A percentile compares a stretch with the other conserved stretches of the same genome.
These are phyloP conservation scores for Cladobotryum protrusum DNA, from an alignment of 2,329 filamentous ascomycete genomes.

Conservation along the genomic window DNA sequence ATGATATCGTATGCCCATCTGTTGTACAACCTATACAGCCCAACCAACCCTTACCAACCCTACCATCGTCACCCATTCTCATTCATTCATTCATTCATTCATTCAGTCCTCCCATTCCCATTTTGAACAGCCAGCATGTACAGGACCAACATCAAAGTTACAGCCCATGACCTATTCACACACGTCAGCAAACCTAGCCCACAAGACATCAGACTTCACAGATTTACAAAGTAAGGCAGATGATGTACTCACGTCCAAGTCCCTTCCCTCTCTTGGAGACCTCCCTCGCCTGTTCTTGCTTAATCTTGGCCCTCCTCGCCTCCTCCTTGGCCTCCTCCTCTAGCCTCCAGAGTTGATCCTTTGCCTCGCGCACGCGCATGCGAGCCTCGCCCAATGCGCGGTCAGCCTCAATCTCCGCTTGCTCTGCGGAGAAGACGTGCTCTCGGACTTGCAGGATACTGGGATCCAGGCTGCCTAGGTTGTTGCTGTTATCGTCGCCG, in stretches of 20 bases:
- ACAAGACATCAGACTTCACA: no score
- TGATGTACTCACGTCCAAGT: constrained; percentile 49
- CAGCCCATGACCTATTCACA: no score
- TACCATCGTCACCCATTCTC: no score
- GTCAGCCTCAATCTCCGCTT: constrained; percentile 59
- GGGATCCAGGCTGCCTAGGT: constrained; percentile 46
- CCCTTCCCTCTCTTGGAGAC: constrained; percentile 63
- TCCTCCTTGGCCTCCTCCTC: constrained; percentile 62
- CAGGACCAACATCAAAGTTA: no score
- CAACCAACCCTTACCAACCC: no score
- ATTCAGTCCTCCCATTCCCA: no score
- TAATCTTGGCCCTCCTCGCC: constrained; percentile 58
- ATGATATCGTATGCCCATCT: no score
- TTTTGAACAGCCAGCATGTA: no score
- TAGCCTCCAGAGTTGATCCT: constrained; percentile 55
- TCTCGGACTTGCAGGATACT: constrained; percentile 56
- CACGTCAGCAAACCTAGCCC: no score
- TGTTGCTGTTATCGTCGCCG: constrained; percentile 30
- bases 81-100: no score
- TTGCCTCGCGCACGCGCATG: constrained; percentile 53
- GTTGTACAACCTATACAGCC: no score
- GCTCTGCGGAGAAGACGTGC: constrained; percentile 55
- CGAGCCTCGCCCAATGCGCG: constrained; percentile 54
- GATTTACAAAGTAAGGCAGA: no score
- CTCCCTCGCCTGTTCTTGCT: constrained; percentile 58